phyloP scores from a whole-genome alignment of 257 asterid genomes.

The Prunella vulgaris region DNA sequence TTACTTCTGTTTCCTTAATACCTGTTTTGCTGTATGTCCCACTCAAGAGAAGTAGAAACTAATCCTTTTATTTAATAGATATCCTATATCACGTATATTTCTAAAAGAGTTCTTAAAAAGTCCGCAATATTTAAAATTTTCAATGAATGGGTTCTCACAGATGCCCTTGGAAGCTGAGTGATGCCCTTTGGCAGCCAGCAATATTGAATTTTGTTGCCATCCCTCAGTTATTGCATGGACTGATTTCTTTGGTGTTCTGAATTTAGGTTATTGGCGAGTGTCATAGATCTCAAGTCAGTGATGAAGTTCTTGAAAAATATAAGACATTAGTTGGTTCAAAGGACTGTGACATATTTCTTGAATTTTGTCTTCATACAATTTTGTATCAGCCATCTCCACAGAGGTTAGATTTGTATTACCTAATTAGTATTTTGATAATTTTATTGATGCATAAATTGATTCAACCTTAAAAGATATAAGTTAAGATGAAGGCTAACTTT shows the following conservation, averaged over 20 bases:
- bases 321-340: conserved; percentile 51
- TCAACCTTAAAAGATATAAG: conserved; percentile 26
- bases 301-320: conserved; percentile 54
- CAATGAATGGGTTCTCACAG: neutral
- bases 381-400: conserved; percentile 75
- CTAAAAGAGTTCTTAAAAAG: neutral
- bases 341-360: conserved; percentile 69
- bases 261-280: conserved; percentile 90
- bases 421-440: neutral
- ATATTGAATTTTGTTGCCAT: neutral
- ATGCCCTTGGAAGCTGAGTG: neutral
- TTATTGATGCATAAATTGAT: conserved; percentile 8
- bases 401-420: conserved; percentile 46
- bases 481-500: conserved; percentile 28
- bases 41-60: neutral
- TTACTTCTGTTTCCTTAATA: neutral
- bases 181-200: neutral
- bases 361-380: conserved; percentile 79
- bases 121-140: neutral
- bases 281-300: conserved; percentile 59
- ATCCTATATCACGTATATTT: neutral
- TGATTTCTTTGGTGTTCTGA: conserved; percentile 16
- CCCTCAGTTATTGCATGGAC: conserved; percentile 8
- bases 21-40: neutral
- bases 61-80: neutral